A percentile compares a stretch with the other conserved stretches of the same genome.
phyloP scores from a whole-genome alignment of 2,329 filamentous ascomycete species.

The Rhinocladiella mackenziei region DNA sequence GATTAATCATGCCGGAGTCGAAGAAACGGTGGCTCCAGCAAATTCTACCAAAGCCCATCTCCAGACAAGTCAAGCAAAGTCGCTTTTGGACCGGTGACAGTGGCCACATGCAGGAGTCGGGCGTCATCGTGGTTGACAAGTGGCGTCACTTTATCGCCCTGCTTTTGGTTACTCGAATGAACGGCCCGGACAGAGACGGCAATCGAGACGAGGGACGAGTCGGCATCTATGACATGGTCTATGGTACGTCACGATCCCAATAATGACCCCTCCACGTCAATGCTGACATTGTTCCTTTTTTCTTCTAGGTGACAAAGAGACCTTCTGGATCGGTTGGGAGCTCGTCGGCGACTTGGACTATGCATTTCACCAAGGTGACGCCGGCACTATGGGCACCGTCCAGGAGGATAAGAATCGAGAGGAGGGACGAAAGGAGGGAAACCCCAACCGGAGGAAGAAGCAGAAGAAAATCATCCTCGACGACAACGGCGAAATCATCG shows the following conservation, averaged over 20 bases:
- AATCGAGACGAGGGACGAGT: conserved; percentile 36
- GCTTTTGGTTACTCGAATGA: conserved; percentile 36
- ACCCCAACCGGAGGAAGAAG: conserved; percentile 5
- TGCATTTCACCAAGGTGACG: conserved; percentile 43
- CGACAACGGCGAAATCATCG: background rate
- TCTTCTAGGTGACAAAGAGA: conserved; percentile 46
- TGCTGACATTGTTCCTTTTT: background rate
- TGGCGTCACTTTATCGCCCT: conserved; percentile 46
- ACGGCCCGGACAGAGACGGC: conserved; percentile 44
- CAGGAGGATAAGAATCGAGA: conserved; percentile 10
- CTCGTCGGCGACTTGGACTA: conserved; percentile 43
- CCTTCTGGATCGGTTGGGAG: conserved; percentile 50
- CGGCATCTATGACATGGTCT: conserved; percentile 48
- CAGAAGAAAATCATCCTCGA: background rate
- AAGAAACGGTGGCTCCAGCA: conserved; percentile 41
- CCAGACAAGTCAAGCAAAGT: conserved; percentile 37
- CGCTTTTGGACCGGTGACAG: conserved; percentile 30
- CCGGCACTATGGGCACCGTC: conserved; percentile 27
- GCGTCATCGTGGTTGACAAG: conserved; percentile 47
- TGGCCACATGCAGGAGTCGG: conserved; percentile 41
- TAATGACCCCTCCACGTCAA: background rate
- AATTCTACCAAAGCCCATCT: conserved; percentile 44
- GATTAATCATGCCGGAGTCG: conserved; percentile 40
- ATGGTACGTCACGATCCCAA: conserved; percentile 34
- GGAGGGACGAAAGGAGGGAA: conserved; percentile 23